A percentile compares a stretch with the other conserved stretches of the same genome.
phyloP scores from a whole-genome alignment of 1,139 yeast genomes.

The Candida tetrigidarum region DNA sequence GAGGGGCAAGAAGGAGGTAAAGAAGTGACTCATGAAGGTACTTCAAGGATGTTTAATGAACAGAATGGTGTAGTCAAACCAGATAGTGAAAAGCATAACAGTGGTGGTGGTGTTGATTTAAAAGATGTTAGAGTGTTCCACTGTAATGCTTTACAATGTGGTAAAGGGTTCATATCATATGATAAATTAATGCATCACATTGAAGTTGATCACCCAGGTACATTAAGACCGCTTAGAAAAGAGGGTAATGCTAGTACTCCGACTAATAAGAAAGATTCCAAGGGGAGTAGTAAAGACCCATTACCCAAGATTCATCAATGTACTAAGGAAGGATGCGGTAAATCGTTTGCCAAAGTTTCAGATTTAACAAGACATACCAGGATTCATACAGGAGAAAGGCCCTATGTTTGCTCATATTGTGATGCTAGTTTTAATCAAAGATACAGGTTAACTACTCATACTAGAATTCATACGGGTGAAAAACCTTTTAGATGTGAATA shows the following conservation, averaged over 20 bases:
- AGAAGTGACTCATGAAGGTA: conserved; percentile 1
- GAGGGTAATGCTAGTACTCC: no score
- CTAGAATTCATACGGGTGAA: conserved; percentile 31
- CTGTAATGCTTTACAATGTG: conserved; percentile 19
- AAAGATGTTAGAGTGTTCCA: conserved; percentile 20
- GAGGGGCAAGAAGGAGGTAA: conserved; percentile 5
- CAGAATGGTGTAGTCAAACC: background rate
- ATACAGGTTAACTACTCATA: conserved; percentile 31
- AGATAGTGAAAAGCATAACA: background rate
- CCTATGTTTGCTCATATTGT: conserved; percentile 27
- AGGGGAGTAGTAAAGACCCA: conserved; percentile 9
- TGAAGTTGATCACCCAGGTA: conserved; percentile 13
- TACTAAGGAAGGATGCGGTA: conserved; percentile 21
- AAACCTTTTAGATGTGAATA: conserved; percentile 29
- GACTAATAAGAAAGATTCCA: no score
- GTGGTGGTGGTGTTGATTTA: conserved; percentile 9
- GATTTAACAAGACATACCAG: conserved; percentile 30
- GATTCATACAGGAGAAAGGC: conserved; percentile 32
- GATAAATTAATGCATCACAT: conserved; percentile 18
- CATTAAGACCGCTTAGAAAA: conserved; percentile 1
- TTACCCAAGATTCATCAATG: conserved; percentile 25
- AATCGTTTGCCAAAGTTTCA: conserved; percentile 25
- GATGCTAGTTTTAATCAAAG: conserved; percentile 28
- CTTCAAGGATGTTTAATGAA: background rate
- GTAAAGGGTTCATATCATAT: conserved; percentile 20